phyloP scores from a whole-genome alignment of 768 basidiomycete species.

The Phylloporus sp. region DNA sequence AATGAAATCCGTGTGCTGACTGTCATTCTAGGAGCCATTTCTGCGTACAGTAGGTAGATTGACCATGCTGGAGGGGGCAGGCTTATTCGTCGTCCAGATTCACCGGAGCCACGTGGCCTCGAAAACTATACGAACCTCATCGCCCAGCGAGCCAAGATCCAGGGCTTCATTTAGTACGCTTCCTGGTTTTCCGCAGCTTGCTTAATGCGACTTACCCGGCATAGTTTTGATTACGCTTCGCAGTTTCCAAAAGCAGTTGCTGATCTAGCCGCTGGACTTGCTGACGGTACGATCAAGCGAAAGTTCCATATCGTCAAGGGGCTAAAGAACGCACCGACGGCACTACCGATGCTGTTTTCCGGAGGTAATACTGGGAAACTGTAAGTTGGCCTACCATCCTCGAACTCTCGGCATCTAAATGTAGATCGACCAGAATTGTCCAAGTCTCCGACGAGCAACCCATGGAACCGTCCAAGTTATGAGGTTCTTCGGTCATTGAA shows the following conservation, averaged over 20 bases:
- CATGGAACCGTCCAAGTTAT: conserved; percentile 4
- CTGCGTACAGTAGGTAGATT: conserved; percentile 69
- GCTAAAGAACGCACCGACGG: conserved; percentile 63
- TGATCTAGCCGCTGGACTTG: conserved; percentile 54
- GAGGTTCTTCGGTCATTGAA: background rate
- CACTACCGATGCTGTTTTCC: conserved; percentile 65
- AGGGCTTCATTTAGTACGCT: conserved; percentile 78
- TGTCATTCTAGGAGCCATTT: conserved; percentile 62
- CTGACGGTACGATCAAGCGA: conserved; percentile 67
- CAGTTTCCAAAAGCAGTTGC: conserved; percentile 54
- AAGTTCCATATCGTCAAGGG: conserved; percentile 79
- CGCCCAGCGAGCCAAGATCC: conserved; percentile 67
- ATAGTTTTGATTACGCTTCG: conserved; percentile 67
- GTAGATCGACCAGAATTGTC: conserved; percentile 42
- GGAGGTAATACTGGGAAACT: conserved; percentile 81
- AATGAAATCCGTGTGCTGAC: conserved; percentile 1
- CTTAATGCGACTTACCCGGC: conserved; percentile 1
- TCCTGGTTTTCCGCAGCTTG: background rate
- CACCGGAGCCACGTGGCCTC: conserved; percentile 57
- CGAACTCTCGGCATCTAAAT: background rate
- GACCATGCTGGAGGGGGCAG: background rate
- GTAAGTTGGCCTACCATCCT: conserved; percentile 22
- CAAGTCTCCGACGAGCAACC: conserved; percentile 46
- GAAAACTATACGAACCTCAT: conserved; percentile 67
- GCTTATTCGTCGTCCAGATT: conserved; percentile 37